phyloP scores from a whole-genome alignment of 345 rosid genomes.

The Citrus inodora region DNA sequence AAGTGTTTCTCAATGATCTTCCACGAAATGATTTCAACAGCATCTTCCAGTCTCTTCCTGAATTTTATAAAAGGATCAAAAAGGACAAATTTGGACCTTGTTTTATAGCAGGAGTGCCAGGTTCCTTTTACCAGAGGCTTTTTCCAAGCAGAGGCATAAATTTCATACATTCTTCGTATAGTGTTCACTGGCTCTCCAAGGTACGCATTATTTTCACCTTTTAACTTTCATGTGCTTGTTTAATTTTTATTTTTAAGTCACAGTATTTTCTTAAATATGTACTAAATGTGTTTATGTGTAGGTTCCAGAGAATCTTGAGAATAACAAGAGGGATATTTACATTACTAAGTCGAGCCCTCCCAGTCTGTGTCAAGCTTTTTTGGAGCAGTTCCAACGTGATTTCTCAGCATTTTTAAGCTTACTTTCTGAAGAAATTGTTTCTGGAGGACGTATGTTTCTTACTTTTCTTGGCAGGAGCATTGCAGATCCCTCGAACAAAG shows the following conservation, averaged over 20 bases:
- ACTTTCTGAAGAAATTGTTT: conserved; percentile 38
- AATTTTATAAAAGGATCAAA: not conserved
- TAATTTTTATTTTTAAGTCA: no score
- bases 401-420: conserved; percentile 38
- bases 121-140: conserved; percentile 53
- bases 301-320: conserved; percentile 28
- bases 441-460: conserved; percentile 46
- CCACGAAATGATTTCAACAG: conserved; percentile 45
- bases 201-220: not conserved
- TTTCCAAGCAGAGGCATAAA: conserved; percentile 32
- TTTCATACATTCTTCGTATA: conserved; percentile 35
- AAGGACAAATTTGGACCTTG: not conserved
- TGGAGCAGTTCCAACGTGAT: conserved; percentile 42
- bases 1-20: conserved; percentile 44
- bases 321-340: conserved; percentile 21
- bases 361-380: conserved; percentile 29
- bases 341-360: conserved; percentile 32
- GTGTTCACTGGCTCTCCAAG: conserved; percentile 41
- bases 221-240: no score
- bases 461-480: conserved; percentile 32
- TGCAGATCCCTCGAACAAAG: no score
- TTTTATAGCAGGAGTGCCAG: conserved; percentile 41
- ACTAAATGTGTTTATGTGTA: not conserved
- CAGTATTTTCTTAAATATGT: no score
- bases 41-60: conserved; percentile 23